Conservation (phyloP, 169 alveolate species). For the Eimeria nieschulzi region DNA sequence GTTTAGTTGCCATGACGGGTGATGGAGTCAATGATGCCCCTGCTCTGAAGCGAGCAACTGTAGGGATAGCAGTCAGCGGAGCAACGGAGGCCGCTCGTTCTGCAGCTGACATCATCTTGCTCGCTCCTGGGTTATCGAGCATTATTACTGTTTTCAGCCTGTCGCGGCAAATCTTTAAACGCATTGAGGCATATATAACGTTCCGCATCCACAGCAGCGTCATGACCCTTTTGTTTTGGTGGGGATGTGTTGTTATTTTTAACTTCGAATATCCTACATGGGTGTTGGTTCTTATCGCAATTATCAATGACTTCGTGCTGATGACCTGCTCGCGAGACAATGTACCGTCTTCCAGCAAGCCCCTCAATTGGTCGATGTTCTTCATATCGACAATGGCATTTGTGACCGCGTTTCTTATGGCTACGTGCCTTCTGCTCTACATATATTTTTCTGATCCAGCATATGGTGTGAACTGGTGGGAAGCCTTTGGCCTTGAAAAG, state of each 20-base stretch:
- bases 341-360: slow-evolving; percentile 71
- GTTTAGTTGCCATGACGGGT: slow-evolving; percentile 93
- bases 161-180: slow-evolving; percentile 88
- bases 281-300: slow-evolving; percentile 72
- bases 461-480: slow-evolving; percentile 68
- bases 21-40: slow-evolving; percentile 96
- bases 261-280: slow-evolving; percentile 70
- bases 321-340: slow-evolving; percentile 76
- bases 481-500: slow-evolving; percentile 23
- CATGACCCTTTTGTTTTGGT: slow-evolving; percentile 78
- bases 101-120: slow-evolving; percentile 89
- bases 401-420: slow-evolving; percentile 68
- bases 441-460: slow-evolving; percentile 66
- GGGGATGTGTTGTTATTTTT: slow-evolving; percentile 74
- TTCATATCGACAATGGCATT: slow-evolving; percentile 49
- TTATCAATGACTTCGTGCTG: slow-evolving; percentile 75
- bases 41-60: slow-evolving; percentile 92
- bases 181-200: slow-evolving; percentile 86
- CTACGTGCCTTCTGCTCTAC: slow-evolving; percentile 56
- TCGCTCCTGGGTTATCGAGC: slow-evolving; percentile 90
- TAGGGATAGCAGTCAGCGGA: slow-evolving; percentile 94
- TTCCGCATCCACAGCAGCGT: slow-evolving; percentile 77
- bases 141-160: slow-evolving; percentile 87
- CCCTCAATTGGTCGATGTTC: slow-evolving; percentile 76
- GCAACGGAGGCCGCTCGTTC: slow-evolving; percentile 92